Conservation (phyloP, 805 yeast species). For the Hanseniaspora singularis region DNA sequence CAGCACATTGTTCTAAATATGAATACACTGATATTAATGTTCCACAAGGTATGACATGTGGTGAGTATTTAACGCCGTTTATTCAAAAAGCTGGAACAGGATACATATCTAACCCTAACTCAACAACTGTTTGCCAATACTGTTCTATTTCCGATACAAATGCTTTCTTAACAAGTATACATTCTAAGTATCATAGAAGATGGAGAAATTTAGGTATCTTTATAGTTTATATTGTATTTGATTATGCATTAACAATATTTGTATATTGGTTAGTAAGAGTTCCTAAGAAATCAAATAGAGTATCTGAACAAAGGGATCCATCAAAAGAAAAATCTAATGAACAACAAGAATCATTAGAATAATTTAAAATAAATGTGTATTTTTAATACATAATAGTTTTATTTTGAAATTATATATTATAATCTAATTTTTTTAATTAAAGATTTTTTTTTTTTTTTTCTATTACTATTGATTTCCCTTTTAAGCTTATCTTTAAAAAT, state of each 20-base stretch:
- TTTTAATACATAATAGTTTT: too few relatives aligned
- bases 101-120: conserved; percentile 34
- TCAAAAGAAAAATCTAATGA: background rate
- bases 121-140: conserved; percentile 43
- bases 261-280: conserved; percentile 60
- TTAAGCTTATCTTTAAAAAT: too few relatives aligned
- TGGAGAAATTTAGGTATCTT: conserved; percentile 57
- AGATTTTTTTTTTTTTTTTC: too few relatives aligned
- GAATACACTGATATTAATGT: conserved; percentile 44
- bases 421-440: too few relatives aligned
- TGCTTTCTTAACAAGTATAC: conserved; percentile 39
- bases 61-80: conserved; percentile 36
- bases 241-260: conserved; percentile 33
- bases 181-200: conserved; percentile 29
- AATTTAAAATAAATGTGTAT: too few relatives aligned
- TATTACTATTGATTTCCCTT: too few relatives aligned
- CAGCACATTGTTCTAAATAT: conserved; percentile 35
- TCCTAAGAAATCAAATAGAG: conserved; percentile 37
- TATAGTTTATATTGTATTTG: conserved; percentile 39
- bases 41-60: conserved; percentile 47
- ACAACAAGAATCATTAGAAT: background rate
- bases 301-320: conserved; percentile 13
- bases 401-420: too few relatives aligned
- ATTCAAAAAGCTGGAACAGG: conserved; percentile 34
- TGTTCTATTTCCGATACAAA: conserved; percentile 50